A percentile compares a stretch with the other conserved stretches of the same genome.
These are phyloP conservation scores for Rubus idaeus DNA, from an alignment of 306 rosid genomes.

Conservation along the genomic window DNA sequence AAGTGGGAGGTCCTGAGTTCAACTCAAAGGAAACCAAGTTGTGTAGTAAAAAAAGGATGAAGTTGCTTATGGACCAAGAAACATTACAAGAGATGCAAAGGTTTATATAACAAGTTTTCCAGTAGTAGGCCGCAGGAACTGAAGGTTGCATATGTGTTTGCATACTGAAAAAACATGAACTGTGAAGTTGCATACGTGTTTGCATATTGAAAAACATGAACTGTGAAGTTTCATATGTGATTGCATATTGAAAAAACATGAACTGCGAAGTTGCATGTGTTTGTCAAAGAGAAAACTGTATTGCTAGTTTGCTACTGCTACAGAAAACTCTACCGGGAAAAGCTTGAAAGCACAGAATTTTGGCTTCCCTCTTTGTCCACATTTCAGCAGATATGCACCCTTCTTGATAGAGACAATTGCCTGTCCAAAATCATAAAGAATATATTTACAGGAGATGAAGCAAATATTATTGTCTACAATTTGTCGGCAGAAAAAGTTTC, in stretches of 20 bases:
- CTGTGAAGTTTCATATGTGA: too few species aligned
- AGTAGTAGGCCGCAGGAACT: neutral
- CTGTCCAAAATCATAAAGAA: constrained; percentile 41
- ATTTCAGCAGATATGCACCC: constrained; percentile 77
- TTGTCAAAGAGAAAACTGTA: neutral
- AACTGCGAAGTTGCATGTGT: too few species aligned
- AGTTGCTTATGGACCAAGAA: neutral
- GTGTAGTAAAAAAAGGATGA: too few species aligned
- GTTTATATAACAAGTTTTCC: neutral
- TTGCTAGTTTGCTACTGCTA: too few species aligned
- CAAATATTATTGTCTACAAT: neutral
- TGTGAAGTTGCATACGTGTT: neutral
- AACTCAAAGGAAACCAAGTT: too few species aligned
- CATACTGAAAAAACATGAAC: neutral
- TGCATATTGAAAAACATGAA: too few species aligned
- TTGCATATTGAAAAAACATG: too few species aligned
- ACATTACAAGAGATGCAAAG: neutral
- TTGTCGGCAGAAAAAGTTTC: too few species aligned
- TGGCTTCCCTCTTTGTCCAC: constrained; percentile 70
- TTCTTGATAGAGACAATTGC: constrained; percentile 81
- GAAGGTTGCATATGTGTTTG: neutral
- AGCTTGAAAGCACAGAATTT: too few species aligned
- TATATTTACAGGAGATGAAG: constrained; percentile 23
- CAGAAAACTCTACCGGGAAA: constrained; percentile 24
- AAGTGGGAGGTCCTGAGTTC: too few species aligned